Conservation (phyloP, 768 basidiomycete species). For the Pisolithus microcarpus region DNA sequence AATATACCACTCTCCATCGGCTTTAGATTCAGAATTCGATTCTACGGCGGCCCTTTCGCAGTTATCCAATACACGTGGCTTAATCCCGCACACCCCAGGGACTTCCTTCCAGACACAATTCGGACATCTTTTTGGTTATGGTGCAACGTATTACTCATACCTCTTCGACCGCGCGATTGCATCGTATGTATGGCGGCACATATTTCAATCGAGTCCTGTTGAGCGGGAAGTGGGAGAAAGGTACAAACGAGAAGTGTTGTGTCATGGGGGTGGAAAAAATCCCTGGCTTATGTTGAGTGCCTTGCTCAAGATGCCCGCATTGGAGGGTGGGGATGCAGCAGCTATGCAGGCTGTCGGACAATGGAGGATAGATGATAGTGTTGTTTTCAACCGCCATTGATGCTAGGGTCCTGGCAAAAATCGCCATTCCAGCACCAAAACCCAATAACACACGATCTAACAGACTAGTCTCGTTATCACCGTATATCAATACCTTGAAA, state of each 20-base stretch:
- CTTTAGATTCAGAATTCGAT: conserved; percentile 52
- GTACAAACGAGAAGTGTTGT: conserved; percentile 69
- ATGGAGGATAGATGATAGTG: conserved; percentile 81
- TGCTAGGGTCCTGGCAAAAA: background rate
- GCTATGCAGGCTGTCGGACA: conserved; percentile 88
- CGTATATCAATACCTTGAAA: no score
- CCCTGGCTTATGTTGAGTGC: conserved; percentile 89
- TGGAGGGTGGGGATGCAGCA: conserved; percentile 65
- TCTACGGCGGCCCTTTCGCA: conserved; percentile 61
- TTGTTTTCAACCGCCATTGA: conserved; percentile 55
- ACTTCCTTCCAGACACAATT: conserved; percentile 97
- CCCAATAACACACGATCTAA: no score
- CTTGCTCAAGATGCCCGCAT: conserved; percentile 53
- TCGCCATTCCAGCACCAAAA: no score
- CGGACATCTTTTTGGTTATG: conserved; percentile 91
- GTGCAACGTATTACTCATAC: conserved; percentile 97
- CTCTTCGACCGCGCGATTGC: conserved; percentile 95
- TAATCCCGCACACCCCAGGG: conserved; percentile 76
- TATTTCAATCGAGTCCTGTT: conserved; percentile 67
- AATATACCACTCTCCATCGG: conserved; percentile 71
- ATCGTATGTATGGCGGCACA: conserved; percentile 74
- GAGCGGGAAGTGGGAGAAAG: conserved; percentile 70
- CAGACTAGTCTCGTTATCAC: no score
- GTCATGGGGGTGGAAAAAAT: conserved; percentile 82
- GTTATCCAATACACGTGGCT: conserved; percentile 60